Percentiles rank a stretch among this genome's conserved stretches.
Conservation (phyloP, 768 basidiomycete species). For the Pleurotus tuoliensis region DNA sequence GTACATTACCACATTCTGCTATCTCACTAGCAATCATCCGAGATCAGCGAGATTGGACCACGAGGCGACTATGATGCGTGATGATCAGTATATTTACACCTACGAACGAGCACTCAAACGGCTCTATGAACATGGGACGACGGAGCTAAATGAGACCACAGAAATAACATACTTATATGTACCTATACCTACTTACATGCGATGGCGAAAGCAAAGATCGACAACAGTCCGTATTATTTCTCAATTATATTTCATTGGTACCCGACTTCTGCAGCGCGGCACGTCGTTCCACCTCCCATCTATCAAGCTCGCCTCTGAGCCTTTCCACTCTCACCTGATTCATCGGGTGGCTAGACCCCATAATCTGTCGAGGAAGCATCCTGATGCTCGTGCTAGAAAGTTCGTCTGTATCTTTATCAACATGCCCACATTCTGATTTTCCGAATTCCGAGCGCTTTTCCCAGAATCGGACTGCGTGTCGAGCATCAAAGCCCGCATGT, state of each 20-base stretch:
- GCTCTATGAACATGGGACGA: no score
- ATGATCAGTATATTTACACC: no score
- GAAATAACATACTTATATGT: no score
- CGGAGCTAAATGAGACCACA: no score
- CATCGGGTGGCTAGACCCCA: slow-evolving; percentile 64
- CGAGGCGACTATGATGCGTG: no score
- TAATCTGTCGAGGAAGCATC: slow-evolving; percentile 38
- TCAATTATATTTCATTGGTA: no score
- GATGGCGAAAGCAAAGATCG: neutral
- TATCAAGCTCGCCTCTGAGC: slow-evolving; percentile 60
- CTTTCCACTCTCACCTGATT: slow-evolving; percentile 58
- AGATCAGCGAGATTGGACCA: no score
- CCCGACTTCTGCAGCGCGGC: slow-evolving; percentile 14
- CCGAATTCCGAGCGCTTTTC: slow-evolving; percentile 44
- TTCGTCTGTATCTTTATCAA: slow-evolving; percentile 16
- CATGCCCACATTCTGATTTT: slow-evolving; percentile 41
- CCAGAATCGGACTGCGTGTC: slow-evolving; percentile 81
- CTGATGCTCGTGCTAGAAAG: slow-evolving; percentile 12
- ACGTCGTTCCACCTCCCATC: slow-evolving; percentile 62
- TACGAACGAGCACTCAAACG: no score
- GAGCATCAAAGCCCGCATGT: slow-evolving; percentile 87
- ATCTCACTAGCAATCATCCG: no score
- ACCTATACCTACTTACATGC: no score
- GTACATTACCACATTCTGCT: no score
- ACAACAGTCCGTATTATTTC: no score